Evolutionary conservation across 2,329 filamentous ascomycete genomes (phyloP).

Genomic region (Curvularia spicifera): DNA sequence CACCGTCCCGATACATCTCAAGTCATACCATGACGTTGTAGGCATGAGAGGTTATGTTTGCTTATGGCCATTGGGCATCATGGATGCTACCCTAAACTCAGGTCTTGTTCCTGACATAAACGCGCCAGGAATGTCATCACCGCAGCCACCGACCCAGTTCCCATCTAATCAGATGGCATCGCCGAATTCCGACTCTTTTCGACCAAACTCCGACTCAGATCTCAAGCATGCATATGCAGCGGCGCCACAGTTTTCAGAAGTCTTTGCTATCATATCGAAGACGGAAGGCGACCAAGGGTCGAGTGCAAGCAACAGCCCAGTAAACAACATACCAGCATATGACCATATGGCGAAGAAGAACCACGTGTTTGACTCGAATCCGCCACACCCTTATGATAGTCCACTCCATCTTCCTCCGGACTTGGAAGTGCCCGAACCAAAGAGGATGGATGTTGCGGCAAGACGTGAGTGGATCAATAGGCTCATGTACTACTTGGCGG

Average conservation of each 20-base stretch:
- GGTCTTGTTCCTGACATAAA: slow-evolving; percentile 35
- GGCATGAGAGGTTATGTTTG: slow-evolving; percentile 39
- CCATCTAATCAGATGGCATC: neutral
- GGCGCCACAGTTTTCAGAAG: slow-evolving; percentile 12
- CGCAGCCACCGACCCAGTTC: slow-evolving; percentile 2
- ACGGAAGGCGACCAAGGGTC: slow-evolving; percentile 1
- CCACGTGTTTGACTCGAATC: slow-evolving; percentile 31
- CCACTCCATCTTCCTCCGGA: slow-evolving; percentile 17
- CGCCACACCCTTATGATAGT: slow-evolving; percentile 30
- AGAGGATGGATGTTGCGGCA: slow-evolving; percentile 29
- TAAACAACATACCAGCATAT: neutral
- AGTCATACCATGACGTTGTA: slow-evolving; percentile 30
- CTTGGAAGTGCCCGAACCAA: slow-evolving; percentile 16
- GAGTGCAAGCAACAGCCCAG: slow-evolving; percentile 1
- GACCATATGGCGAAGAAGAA: slow-evolving; percentile 9
- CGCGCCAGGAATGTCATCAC: slow-evolving; percentile 10
- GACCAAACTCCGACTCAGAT: slow-evolving; percentile 7
- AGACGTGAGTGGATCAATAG: slow-evolving; percentile 38
- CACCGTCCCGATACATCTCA: slow-evolving; percentile 33
- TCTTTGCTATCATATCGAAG: slow-evolving; percentile 1
- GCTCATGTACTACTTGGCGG: slow-evolving; percentile 33
- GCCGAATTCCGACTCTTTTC: slow-evolving; percentile 5
- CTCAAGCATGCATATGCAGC: slow-evolving; percentile 9
- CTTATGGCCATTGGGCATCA: slow-evolving; percentile 37
- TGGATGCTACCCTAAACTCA: slow-evolving; percentile 35